Conservation (phyloP, 805 yeast genomes). For the Monosporozyma siamensis region DNA sequence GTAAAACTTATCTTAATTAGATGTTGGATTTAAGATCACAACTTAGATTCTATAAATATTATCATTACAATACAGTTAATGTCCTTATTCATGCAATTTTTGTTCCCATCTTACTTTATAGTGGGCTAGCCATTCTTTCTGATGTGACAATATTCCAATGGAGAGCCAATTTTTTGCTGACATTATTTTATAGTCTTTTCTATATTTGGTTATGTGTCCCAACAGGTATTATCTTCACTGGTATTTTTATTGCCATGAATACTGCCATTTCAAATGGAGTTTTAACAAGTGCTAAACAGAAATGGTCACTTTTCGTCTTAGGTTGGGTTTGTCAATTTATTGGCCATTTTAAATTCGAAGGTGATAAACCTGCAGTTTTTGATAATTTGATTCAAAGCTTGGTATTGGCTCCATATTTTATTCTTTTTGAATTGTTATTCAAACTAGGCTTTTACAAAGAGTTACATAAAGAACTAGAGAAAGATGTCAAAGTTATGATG, state of each 20-base stretch:
- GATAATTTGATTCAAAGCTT: slow-evolving; percentile 79
- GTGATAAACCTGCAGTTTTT: slow-evolving; percentile 74
- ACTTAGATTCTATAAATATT: slow-evolving; percentile 51
- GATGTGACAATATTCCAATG: not conserved
- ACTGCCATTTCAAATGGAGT: slow-evolving; percentile 12
- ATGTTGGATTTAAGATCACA: slow-evolving; percentile 28
- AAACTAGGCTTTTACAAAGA: slow-evolving; percentile 51
- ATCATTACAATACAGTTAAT: slow-evolving; percentile 47
- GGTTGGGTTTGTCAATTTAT: slow-evolving; percentile 80
- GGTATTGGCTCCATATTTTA: slow-evolving; percentile 87
- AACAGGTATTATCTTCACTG: slow-evolving; percentile 39
- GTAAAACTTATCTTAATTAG: no score
- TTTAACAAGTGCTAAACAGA: not conserved
- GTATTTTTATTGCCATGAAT: slow-evolving; percentile 31
- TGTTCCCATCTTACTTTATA: slow-evolving; percentile 65
- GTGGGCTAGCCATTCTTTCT: slow-evolving; percentile 29
- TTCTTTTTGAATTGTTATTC: slow-evolving; percentile 67
- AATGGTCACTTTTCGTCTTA: slow-evolving; percentile 34
- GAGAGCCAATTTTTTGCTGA: slow-evolving; percentile 17
- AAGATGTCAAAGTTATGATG: slow-evolving; percentile 4
- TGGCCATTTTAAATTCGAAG: slow-evolving; percentile 80
- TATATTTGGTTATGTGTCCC: slow-evolving; percentile 49
- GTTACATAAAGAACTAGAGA: slow-evolving; percentile 7
- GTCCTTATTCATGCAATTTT: slow-evolving; percentile 69
- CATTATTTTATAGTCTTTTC: slow-evolving; percentile 33